Evolutionary conservation across 129 eudicot species (phyloP).

Genomic region (Chrysanthemum lavandulifolium): DNA sequence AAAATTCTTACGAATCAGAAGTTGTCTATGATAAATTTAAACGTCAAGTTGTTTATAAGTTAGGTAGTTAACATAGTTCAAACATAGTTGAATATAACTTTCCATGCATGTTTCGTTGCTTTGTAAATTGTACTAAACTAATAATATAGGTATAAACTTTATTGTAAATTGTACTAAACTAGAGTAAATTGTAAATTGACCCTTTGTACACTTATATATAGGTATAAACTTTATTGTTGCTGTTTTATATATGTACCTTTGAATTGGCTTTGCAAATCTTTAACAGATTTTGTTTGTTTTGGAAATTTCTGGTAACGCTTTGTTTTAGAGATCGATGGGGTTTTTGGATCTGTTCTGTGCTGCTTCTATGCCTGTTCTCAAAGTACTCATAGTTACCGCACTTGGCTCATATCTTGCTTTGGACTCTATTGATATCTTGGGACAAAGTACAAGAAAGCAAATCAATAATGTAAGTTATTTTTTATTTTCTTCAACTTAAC

Average conservation of each 20-base stretch:
- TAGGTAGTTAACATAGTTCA: too few species aligned
- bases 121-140: too few species aligned
- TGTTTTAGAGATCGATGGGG: slow-evolving; percentile 38
- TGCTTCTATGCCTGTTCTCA: slow-evolving; percentile 78
- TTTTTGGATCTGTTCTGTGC: slow-evolving; percentile 53
- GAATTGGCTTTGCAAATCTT: not conserved
- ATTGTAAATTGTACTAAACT: too few species aligned
- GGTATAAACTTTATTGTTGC: not conserved
- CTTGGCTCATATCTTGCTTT: slow-evolving; percentile 73
- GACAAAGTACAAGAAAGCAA: slow-evolving; percentile 55
- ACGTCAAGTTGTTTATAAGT: too few species aligned
- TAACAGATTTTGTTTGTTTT: not conserved
- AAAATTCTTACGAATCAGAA: too few species aligned
- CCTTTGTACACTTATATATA: too few species aligned
- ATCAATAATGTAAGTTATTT: slow-evolving; percentile 50
- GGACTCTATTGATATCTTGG: slow-evolving; percentile 51
- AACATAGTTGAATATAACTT: too few species aligned
- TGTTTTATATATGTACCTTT: too few species aligned
- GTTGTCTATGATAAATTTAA: too few species aligned
- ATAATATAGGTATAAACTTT: too few species aligned
- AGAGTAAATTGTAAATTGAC: too few species aligned
- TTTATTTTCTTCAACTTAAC: not conserved
- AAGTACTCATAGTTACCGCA: slow-evolving; percentile 74
- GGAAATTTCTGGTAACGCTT: not conserved
- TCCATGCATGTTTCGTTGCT: too few species aligned